Conservation (phyloP, 1,284 basidiomycete species). For the Vanrija humicola region DNA sequence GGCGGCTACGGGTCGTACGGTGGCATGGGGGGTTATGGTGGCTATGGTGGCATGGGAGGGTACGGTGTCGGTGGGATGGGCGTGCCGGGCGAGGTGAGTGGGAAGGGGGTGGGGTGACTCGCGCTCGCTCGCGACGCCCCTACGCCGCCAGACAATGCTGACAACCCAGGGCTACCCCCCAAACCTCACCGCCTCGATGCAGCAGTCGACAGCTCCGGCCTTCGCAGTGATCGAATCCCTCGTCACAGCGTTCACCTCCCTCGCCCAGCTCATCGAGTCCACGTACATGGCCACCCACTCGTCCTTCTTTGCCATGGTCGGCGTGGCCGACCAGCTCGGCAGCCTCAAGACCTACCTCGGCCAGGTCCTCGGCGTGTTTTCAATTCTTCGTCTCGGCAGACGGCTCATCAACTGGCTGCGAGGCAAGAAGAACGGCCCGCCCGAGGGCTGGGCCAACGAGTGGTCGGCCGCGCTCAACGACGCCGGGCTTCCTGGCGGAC, state of each 20-base stretch:
- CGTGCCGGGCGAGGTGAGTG: slow-evolving; percentile 51
- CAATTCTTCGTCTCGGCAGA: slow-evolving; percentile 68
- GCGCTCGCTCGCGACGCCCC: too few relatives aligned
- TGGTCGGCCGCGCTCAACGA: slow-evolving; percentile 27
- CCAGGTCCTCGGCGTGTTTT: slow-evolving; percentile 88
- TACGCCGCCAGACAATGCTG: not conserved
- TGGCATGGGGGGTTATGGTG: slow-evolving; percentile 23
- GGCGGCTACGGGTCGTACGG: slow-evolving; percentile 25
- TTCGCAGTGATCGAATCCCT: slow-evolving; percentile 91
- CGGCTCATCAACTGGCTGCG: slow-evolving; percentile 47
- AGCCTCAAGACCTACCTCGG: slow-evolving; percentile 87
- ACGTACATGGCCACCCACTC: slow-evolving; percentile 99
- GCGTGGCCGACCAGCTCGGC: slow-evolving; percentile 92
- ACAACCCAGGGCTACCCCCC: slow-evolving; percentile 46
- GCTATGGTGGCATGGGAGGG: slow-evolving; percentile 47
- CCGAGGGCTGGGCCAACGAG: slow-evolving; percentile 48
- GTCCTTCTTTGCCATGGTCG: slow-evolving; percentile 97
- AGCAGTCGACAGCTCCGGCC: slow-evolving; percentile 83
- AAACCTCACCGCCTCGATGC: slow-evolving; percentile 79
- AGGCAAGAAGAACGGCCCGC: slow-evolving; percentile 55
- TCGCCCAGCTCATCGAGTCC: slow-evolving; percentile 95
- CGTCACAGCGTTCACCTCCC: slow-evolving; percentile 91
- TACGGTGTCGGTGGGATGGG: slow-evolving; percentile 55
- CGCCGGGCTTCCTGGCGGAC: slow-evolving; percentile 17
- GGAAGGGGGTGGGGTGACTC: not conserved